These are phyloP conservation scores for Claviceps capensis DNA, from an alignment of 2,329 filamentous ascomycete genomes.

Conservation along the genomic window DNA sequence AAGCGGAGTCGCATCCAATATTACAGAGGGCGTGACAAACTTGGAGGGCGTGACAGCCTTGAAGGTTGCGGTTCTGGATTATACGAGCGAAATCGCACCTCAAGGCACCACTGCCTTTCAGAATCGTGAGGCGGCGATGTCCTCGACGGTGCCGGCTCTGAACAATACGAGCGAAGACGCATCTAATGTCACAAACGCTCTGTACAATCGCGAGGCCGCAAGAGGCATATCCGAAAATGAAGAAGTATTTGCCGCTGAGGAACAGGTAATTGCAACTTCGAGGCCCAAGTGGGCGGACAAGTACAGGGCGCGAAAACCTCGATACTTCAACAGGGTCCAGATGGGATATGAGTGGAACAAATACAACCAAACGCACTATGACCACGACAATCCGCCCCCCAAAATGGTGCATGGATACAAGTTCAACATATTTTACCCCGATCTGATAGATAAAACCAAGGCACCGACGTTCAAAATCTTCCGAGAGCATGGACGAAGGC, in stretches of 20 bases:
- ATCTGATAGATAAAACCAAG: conserved; percentile 87
- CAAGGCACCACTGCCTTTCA: conserved; percentile 80
- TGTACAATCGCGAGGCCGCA: conserved; percentile 87
- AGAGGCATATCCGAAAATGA: conserved; percentile 86
- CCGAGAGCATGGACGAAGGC: conserved; percentile 75
- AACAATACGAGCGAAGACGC: conserved; percentile 54
- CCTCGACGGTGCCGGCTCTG: neutral
- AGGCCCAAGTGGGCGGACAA: conserved; percentile 72
- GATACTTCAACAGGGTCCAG: conserved; percentile 95
- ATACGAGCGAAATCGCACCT: conserved; percentile 62
- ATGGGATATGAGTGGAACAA: conserved; percentile 99
- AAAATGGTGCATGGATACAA: conserved; percentile 99
- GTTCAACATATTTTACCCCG: conserved; percentile 98
- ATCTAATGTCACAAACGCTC: conserved; percentile 71
- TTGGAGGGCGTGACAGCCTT: conserved; percentile 69
- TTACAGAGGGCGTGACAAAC: conserved; percentile 80
- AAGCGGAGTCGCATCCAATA: conserved; percentile 72
- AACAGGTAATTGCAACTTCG: conserved; percentile 47
- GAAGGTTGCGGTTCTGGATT: neutral
- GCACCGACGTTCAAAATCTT: conserved; percentile 94
- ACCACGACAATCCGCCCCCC: conserved; percentile 92
- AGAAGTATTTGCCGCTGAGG: conserved; percentile 87
- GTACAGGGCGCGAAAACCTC: conserved; percentile 79
- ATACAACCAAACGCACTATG: conserved; percentile 99
- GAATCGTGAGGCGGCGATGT: conserved; percentile 71